Base-by-base conservation (phyloP, 2,329 filamentous ascomycete genomes). In the Cercospora sp. region DNA sequence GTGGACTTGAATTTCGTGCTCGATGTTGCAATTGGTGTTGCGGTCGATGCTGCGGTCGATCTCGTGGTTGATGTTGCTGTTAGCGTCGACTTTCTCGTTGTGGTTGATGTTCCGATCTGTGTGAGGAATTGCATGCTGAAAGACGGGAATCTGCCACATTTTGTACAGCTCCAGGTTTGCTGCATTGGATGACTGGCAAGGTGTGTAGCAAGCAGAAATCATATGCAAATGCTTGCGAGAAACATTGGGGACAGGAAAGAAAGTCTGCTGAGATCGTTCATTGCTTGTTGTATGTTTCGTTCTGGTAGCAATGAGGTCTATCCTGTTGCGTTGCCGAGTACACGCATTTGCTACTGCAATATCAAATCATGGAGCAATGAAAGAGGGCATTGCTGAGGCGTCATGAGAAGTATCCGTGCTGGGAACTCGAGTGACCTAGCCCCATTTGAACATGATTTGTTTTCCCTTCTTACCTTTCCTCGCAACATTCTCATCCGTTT, bases 391-490 rank as follows among this genome's bases (percentile, higher is more conserved):
- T 26, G 18, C 4, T 51, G 45, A 23, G 45, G 6, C 18, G 18
- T 13, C 45, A 51, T 3, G 45, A 26, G 18, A 12, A 23, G 58
- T 20, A 10, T 5, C 42, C n/a, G 20, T 39, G 33, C 58, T 31
- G 8, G 33, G 23, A 39, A 16, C 36, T 42, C 16, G 36, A 42
- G 16, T 42, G 16, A 7, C n/a, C 36, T 62, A 84, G 42, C 83
- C 83, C 79, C 82, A 84, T 67, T 84, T 81, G 71, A 84, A 83
- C 69, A 85, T 72, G 61, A 83, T 81, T 75, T 84, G 82, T 77
- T 84, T 84, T 68, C 80, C 82, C 76, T 84, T 83, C 73, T 81
- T 83, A 7, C 82, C 81, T 73, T 83, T 83, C 72, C 80, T 82
- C 75, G 81, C 83, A 26, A 67, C 70, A 16, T 70, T 71, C 59